Evolutionary conservation across 1,139 yeast genomes (phyloP), one percentile per base, ranked within the genome.

Genomic region (Pichia inconspicua): DNA sequence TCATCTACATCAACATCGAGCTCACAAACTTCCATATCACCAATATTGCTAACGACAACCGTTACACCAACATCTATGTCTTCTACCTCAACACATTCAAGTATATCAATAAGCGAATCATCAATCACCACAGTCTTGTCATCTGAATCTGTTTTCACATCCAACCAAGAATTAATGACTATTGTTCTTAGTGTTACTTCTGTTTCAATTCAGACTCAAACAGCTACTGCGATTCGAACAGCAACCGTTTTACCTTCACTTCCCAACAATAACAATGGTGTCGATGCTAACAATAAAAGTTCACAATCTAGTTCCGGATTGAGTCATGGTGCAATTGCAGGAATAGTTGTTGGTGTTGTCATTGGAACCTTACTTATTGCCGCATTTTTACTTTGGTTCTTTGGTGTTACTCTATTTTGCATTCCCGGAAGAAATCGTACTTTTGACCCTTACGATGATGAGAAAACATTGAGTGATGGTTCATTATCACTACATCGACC

Each of bases 241-340:
- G 43, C 52, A 12, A 51, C 56, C 6, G 35, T 55, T 14, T 39
- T 52, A 19, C 50, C 60, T 12, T 38, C 55, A 17, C 28, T 41
- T 7, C 27, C 53, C 14, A 25, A 39, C 9, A n/a, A 50, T 9
- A 38, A 17, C 35, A 3, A n/a, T 11, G 37, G 37, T 15, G 10
- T 34, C 3, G 12, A 19, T 38, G 14, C 41, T 22, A 43, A 40
- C 15, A 44, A 46, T 25, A 27, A 45, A 19, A 41, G 38, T n/a
- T 43, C 40, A 12, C 14, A 38, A 30, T 40, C 45, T 10, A 30
- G 34, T 2, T 32, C 40, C 14, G 51, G 52, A 32, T 25, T 58
- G 25, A 43, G 51, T 8, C 55, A 75, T 7, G 92, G 92, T 25
- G 82, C 82, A n/a, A 80, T 82, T 54, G 89, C 84, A 1, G 90